Evolutionary conservation across 192 early-diverging fungal genomes (phyloP), one percentile per base, ranked within the genome.

Genomic region (Coemansia aciculifera): DNA sequence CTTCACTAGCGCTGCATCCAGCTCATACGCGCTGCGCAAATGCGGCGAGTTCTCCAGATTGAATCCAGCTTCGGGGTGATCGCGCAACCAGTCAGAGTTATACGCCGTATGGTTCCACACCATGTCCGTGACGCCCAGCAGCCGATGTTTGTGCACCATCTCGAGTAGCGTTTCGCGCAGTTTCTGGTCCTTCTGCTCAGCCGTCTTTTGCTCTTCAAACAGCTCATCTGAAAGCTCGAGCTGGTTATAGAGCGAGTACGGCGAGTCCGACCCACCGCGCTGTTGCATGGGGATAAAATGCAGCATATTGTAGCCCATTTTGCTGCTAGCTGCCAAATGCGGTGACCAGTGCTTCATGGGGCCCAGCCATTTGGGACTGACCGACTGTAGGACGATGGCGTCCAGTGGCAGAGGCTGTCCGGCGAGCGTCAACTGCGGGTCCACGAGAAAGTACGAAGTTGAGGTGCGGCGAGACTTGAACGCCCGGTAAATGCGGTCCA

Each of bases 51-150:
- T 99, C 67, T 89, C 76, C 39, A 99, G 73, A 66, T 98, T 99
- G 79, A 98, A 99, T 21, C 95, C 95, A 67, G 94, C 93, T 78
- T 99, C 97, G 6, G 97, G 97, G 75, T 99, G 97, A 46, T 97
- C 90, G 73, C 88, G 78, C 40, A 99, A 87, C 93, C 95, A 99
- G n/a, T 75, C 79, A n/a, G 93, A 93, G 71, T 97, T 92, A 78
- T 88, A 89, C 24, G 95, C 92, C 21, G 96, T 99, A 81, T 99
- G 98, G 84, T 99, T 99, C 95, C 95, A 99, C 3, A 99, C 98
- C 67, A 99, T 88, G 81, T 99, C 98, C 10, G 94, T 94, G 42
- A 92, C 79, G 43, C 87, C 88, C 42, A 99, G 80, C 59, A 96
- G 85, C 0, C 86, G 87, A 76, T 88, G 88, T 34, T 88, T 84